These are phyloP conservation scores for maize (Zea mays) DNA, from an alignment of 176 grass and related monocot species.

Conservation along the genomic window DNA sequence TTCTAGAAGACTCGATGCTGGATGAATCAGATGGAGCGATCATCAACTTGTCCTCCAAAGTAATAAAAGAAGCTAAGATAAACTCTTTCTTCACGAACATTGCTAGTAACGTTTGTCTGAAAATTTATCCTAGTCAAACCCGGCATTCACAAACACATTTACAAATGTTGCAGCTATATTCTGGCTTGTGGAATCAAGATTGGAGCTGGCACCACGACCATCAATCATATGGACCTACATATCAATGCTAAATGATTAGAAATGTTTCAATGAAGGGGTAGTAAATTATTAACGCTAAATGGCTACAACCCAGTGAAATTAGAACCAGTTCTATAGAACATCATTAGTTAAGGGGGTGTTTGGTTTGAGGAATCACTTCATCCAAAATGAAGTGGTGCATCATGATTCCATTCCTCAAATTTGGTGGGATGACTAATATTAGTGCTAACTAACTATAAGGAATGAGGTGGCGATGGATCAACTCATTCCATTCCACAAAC, in stretches of 20 bases:
- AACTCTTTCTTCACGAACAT: neutral
- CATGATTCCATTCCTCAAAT: too few species aligned
- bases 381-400: too few species aligned
- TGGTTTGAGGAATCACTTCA: too few species aligned
- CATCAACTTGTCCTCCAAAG: constrained; percentile 94
- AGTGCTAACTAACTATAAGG: too few species aligned
- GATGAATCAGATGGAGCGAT: constrained; percentile 79
- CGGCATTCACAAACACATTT: constrained; percentile 99
- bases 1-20: constrained; percentile 71
- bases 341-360: too few species aligned
- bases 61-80: constrained; percentile 9
- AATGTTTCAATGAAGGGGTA: constrained; percentile 30
- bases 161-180: constrained; percentile 95
- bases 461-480: too few species aligned
- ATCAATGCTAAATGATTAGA: constrained; percentile 5
- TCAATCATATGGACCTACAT: constrained; percentile 93
- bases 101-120: constrained; percentile 1
- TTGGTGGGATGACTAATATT: too few species aligned
- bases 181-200: constrained; percentile 92
- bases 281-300: neutral
- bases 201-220: constrained; percentile 87
- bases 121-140: constrained; percentile 80
- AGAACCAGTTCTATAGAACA: neutral
- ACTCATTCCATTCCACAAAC: too few species aligned
- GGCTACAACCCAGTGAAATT: neutral